Conservation (phyloP, 257 asterid species). For the Orobanche coerulescens region DNA sequence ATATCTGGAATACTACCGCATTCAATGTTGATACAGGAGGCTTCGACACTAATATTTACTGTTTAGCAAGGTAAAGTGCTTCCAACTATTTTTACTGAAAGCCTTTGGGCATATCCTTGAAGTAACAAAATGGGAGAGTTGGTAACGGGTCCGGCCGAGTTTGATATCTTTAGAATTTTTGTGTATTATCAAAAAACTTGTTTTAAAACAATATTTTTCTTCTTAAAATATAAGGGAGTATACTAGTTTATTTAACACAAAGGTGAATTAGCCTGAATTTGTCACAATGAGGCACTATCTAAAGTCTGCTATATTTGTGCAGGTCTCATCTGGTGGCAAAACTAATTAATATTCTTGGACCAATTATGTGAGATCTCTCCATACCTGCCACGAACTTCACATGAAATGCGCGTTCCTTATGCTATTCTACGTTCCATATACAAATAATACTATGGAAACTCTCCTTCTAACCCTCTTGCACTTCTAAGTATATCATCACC, state of each 20-base stretch:
- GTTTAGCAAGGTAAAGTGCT: slow-evolving; percentile 98
- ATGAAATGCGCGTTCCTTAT: slow-evolving; percentile 76
- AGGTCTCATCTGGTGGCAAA: slow-evolving; percentile 79
- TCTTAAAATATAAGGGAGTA: too few species aligned
- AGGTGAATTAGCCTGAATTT: too few species aligned
- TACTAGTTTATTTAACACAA: too few species aligned
- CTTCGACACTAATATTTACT: slow-evolving; percentile 83
- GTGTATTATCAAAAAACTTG: too few species aligned
- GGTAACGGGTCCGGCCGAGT: too few species aligned
- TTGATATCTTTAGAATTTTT: too few species aligned
- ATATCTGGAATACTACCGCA: slow-evolving; percentile 78
- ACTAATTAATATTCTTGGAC: slow-evolving; percentile 86
- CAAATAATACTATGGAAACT: slow-evolving; percentile 69
- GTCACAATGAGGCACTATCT: too few species aligned
- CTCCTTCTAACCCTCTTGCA: slow-evolving; percentile 52
- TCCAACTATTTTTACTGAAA: too few species aligned
- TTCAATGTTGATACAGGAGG: slow-evolving; percentile 92
- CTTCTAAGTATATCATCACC: slow-evolving; percentile 52
- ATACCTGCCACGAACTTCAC: slow-evolving; percentile 67
- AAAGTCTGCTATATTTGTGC: too few species aligned
- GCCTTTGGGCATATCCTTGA: too few species aligned
- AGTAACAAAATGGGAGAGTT: too few species aligned
- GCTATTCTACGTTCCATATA: slow-evolving; percentile 79
- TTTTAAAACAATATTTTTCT: too few species aligned
- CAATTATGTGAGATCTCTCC: slow-evolving; percentile 85